These are phyloP conservation scores for Testicularia cyperi DNA, from an alignment of 1,284 basidiomycete species.

Conservation along the genomic window DNA sequence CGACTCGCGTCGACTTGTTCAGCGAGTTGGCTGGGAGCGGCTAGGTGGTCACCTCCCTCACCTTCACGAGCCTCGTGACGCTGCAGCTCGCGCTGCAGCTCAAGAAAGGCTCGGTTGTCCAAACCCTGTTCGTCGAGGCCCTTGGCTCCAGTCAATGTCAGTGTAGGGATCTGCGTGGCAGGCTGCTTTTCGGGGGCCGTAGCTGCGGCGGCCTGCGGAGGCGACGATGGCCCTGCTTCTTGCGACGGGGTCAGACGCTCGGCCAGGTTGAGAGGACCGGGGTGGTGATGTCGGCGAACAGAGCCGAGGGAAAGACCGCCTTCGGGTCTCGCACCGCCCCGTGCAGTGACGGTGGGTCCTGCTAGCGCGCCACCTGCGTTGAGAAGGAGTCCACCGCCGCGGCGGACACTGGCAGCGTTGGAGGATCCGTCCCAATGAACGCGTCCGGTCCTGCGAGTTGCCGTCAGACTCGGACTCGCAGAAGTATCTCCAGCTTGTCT, in stretches of 20 bases:
- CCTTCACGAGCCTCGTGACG: conserved; percentile 39
- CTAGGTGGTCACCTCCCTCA: conserved; percentile 13
- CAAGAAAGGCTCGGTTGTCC: conserved; percentile 50
- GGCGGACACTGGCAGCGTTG: conserved; percentile 25
- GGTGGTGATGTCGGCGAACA: conserved; percentile 44
- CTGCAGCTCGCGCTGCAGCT: conserved; percentile 49
- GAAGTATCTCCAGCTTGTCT: too few species aligned
- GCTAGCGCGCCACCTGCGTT: conserved; percentile 15
- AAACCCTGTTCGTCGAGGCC: conserved; percentile 52
- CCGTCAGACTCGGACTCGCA: too few species aligned
- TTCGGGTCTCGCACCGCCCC: conserved; percentile 15
- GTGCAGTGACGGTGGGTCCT: conserved; percentile 41
- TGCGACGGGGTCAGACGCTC: conserved; percentile 23
- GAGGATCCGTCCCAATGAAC: conserved; percentile 40
- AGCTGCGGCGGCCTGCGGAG: not conserved
- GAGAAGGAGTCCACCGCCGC: conserved; percentile 25
- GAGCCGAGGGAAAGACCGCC: conserved; percentile 23
- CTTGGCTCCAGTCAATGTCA: conserved; percentile 43
- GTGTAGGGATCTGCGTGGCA: conserved; percentile 17
- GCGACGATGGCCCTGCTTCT: conserved; percentile 4
- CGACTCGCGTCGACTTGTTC: too few species aligned
- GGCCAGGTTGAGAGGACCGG: conserved; percentile 51
- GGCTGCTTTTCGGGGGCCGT: not conserved
- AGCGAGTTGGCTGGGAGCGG: too few species aligned
- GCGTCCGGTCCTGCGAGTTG: conserved; percentile 25